A percentile compares a stretch with the other conserved stretches of the same genome.
These are phyloP conservation scores for Larix kaempferi DNA, from an alignment of 75 land plant species.

Conservation along the genomic window DNA sequence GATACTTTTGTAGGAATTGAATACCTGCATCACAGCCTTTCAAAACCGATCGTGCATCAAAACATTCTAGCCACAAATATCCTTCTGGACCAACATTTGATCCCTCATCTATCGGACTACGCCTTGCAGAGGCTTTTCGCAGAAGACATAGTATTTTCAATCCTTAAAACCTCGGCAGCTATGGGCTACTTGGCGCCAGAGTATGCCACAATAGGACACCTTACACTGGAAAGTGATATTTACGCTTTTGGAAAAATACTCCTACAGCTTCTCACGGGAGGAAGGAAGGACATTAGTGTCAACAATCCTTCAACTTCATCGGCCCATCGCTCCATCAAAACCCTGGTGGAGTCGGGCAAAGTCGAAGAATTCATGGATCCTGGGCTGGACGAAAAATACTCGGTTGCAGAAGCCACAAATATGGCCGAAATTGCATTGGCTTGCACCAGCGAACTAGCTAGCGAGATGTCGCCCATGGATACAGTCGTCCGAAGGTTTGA, in stretches of 20 bases:
- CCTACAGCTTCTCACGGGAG: slow-evolving; percentile 40
- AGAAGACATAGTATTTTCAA: slow-evolving; percentile 35
- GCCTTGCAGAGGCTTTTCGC: slow-evolving; percentile 33
- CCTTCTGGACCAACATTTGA: slow-evolving; percentile 19
- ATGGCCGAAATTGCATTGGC: slow-evolving; percentile 31
- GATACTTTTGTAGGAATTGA: slow-evolving; percentile 19
- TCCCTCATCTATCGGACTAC: slow-evolving; percentile 27
- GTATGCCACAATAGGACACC: slow-evolving; percentile 20
- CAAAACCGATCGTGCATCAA: slow-evolving; percentile 25
- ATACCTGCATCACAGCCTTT: slow-evolving; percentile 28
- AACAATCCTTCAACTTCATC: neutral
- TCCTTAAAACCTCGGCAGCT: slow-evolving; percentile 31
- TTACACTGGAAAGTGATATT: slow-evolving; percentile 31
- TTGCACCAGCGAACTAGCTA: slow-evolving; percentile 28
- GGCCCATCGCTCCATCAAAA: slow-evolving; percentile 8
- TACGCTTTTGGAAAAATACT: slow-evolving; percentile 40
- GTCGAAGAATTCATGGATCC: slow-evolving; percentile 31
- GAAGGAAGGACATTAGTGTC: neutral
- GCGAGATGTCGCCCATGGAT: slow-evolving; percentile 19
- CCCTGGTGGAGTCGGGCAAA: slow-evolving; percentile 30
- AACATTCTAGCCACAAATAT: slow-evolving; percentile 35
- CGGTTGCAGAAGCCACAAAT: slow-evolving; percentile 17
- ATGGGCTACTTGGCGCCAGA: slow-evolving; percentile 50
- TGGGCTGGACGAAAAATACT: slow-evolving; percentile 12
- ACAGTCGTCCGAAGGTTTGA: slow-evolving; percentile 15